Conservation (phyloP, 345 rosid species). For the Murraya koenigii region DNA sequence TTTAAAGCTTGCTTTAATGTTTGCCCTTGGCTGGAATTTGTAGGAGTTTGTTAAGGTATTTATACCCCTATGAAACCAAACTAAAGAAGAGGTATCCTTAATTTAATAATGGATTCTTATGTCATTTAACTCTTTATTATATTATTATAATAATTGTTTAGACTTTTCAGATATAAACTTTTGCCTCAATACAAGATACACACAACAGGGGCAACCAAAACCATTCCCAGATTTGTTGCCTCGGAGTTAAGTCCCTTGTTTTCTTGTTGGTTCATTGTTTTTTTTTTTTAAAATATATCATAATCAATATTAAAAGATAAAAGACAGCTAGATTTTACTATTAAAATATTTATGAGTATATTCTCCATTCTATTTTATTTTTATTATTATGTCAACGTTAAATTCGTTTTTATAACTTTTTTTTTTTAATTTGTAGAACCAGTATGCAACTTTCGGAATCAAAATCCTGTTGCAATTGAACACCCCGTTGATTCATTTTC, state of each 20-base stretch:
- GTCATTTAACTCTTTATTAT: not conserved
- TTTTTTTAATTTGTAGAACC: not conserved
- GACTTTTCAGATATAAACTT: not conserved
- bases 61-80: not conserved
- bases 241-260: not conserved
- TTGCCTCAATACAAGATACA: not conserved
- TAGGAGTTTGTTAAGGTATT: not conserved
- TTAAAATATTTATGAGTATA: no score
- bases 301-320: no score
- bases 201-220: not conserved
- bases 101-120: not conserved
- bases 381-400: not conserved
- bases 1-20: not conserved
- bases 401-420: not conserved
- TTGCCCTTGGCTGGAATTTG: not conserved
- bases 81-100: not conserved
- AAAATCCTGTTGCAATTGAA: not conserved
- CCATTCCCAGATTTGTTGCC: conserved; percentile 6
- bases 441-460: not conserved
- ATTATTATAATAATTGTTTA: not conserved
- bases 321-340: no score
- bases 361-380: not conserved
- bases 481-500: not conserved
- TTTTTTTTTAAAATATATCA: not conserved
- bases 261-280: not conserved